Percentiles rank a stretch among this genome's conserved stretches.
These are phyloP conservation scores for Asterophora parasitica DNA, from an alignment of 768 basidiomycete genomes.

Conservation along the genomic window DNA sequence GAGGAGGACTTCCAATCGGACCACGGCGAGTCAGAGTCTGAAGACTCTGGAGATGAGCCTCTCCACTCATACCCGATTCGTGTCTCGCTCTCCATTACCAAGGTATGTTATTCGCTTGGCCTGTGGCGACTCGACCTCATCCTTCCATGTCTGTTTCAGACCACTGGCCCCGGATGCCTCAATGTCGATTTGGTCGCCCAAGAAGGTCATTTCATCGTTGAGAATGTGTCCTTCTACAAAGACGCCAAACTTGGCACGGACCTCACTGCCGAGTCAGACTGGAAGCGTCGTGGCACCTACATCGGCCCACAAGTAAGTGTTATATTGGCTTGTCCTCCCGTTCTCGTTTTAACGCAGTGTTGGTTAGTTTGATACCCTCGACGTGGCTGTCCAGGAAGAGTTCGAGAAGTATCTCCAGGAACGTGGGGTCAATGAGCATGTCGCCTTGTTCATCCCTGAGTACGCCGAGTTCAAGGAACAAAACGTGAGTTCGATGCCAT, in stretches of 20 bases:
- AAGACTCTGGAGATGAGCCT: conserved; percentile 23
- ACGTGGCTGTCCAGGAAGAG: conserved; percentile 81
- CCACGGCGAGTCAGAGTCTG: conserved; percentile 23
- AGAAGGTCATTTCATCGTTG: conserved; percentile 77
- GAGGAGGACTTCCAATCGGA: conserved; percentile 27
- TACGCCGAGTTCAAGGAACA: conserved; percentile 92
- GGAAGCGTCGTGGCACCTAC: conserved; percentile 88
- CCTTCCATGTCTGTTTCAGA: conserved; percentile 27
- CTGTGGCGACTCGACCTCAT: not conserved
- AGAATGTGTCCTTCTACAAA: conserved; percentile 84
- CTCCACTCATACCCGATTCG: conserved; percentile 64
- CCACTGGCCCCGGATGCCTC: conserved; percentile 56
- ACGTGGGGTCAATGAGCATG: conserved; percentile 77
- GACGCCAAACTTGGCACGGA: conserved; percentile 70
- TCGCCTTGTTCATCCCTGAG: conserved; percentile 86
- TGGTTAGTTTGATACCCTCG: conserved; percentile 81
- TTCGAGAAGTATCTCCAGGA: conserved; percentile 88
- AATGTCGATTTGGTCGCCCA: conserved; percentile 76
- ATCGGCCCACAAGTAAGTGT: conserved; percentile 80
- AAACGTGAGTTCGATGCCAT: conserved; percentile 48
- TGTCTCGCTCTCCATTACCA: conserved; percentile 77
- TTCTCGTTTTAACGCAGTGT: no score
- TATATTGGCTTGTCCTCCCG: no score
- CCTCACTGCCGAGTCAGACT: conserved; percentile 85
- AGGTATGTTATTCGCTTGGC: conserved; percentile 39